Conservation (phyloP, 2,329 filamentous ascomycete genomes). For the Thelonectria olida region DNA sequence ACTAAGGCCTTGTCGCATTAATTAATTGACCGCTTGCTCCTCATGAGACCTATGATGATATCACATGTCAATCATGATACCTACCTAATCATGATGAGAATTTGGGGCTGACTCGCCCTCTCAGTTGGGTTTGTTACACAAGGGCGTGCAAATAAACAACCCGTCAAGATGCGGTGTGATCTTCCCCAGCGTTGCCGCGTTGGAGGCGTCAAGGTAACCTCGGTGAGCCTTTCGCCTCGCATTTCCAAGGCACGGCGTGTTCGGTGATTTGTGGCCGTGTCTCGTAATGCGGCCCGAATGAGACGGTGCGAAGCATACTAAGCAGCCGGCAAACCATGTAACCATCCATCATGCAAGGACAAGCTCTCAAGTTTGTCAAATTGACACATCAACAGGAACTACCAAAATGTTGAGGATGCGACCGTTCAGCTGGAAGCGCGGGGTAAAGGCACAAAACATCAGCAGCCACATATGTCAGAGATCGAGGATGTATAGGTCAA, state of each 20-base stretch:
- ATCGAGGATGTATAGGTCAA: no score
- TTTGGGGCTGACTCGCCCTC: not conserved
- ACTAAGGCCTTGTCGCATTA: not conserved
- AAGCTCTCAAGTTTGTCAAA: not conserved
- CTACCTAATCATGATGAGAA: no score
- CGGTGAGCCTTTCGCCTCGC: constrained; percentile 5
- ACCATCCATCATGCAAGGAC: not conserved
- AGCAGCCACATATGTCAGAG: no score
- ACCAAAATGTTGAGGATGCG: no score
- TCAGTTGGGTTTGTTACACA: not conserved
- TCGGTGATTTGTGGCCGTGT: not conserved
- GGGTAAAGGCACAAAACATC: not conserved
- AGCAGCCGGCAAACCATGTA: not conserved
- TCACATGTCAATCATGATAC: not conserved
- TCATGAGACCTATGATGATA: not conserved
- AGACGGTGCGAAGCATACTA: constrained; percentile 5
- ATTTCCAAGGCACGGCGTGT: not conserved
- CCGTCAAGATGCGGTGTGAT: not conserved
- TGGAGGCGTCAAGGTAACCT: constrained; percentile 1
- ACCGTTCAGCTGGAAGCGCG: no score
- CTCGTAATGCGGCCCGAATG: constrained; percentile 18
- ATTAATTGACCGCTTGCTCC: not conserved
- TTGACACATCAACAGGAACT: no score
- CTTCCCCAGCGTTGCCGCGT: not conserved
- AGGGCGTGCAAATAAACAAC: not conserved